Conservation (phyloP, 768 basidiomycete species). For the Tubosaeta brunneosetosa region DNA sequence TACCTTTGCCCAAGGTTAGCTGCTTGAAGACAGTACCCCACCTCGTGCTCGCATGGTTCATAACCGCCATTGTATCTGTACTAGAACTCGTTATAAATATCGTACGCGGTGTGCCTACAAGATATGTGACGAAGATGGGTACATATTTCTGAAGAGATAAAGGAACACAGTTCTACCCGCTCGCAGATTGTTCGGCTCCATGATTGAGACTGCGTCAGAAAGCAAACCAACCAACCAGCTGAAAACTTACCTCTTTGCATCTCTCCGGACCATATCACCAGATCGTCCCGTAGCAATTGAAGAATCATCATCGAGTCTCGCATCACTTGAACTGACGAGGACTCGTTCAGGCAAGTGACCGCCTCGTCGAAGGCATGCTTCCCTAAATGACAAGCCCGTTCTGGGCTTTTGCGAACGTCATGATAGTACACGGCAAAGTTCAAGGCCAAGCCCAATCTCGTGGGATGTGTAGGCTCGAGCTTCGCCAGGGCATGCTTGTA, state of each 20-base stretch:
- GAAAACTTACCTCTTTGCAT: slow-evolving; percentile 42
- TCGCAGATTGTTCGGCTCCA: slow-evolving; percentile 23
- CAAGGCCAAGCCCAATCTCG: slow-evolving; percentile 80
- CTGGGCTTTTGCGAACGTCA: slow-evolving; percentile 78
- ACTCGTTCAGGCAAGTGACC: slow-evolving; percentile 54
- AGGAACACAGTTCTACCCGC: slow-evolving; percentile 9
- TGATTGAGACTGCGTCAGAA: slow-evolving; percentile 10
- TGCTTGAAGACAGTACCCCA: background rate
- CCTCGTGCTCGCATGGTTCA: background rate
- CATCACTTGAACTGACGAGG: slow-evolving; percentile 40
- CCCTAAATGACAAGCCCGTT: slow-evolving; percentile 82
- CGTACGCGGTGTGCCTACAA: slow-evolving; percentile 6
- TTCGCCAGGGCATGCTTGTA: slow-evolving; percentile 77
- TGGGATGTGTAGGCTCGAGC: slow-evolving; percentile 77
- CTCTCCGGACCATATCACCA: slow-evolving; percentile 82
- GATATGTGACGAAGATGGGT: background rate
- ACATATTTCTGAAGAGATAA: background rate
- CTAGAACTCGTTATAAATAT: slow-evolving; percentile 10
- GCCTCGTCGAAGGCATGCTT: slow-evolving; percentile 94
- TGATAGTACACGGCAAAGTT: slow-evolving; percentile 96
- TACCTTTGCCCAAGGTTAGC: slow-evolving; percentile 66
- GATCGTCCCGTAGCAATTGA: slow-evolving; percentile 78
- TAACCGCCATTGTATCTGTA: background rate
- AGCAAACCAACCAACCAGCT: slow-evolving; percentile 1
- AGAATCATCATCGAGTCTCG: slow-evolving; percentile 80